Evolutionary conservation across 352 stramenopile genomes (phyloP).

Genomic region (Thraustotheca clavata): DNA sequence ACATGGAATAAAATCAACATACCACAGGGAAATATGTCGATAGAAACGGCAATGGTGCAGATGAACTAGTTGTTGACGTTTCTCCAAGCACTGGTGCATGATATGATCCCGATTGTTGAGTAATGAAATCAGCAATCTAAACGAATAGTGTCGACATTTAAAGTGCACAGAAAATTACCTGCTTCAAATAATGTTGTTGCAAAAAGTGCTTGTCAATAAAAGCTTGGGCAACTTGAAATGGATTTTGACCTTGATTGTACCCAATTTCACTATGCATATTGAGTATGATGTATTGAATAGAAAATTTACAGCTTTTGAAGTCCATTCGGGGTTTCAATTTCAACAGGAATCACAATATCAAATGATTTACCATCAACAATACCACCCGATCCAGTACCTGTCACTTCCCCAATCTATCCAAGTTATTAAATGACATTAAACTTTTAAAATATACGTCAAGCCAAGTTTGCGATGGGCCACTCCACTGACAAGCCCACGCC

Average conservation of each 20-base stretch:
- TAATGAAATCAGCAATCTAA: constrained; percentile 96
- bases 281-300: background rate
- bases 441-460: constrained; percentile 78
- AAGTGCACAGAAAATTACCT: constrained; percentile 20
- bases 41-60: constrained; percentile 11
- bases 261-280: constrained; percentile 66
- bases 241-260: constrained; percentile 97
- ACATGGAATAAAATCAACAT: background rate
- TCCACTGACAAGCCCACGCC: constrained; percentile 95
- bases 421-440: background rate
- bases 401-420: constrained; percentile 74
- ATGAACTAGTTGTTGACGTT: constrained; percentile 1
- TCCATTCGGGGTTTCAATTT: constrained; percentile 88
- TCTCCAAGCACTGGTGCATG: constrained; percentile 50
- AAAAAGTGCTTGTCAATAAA: constrained; percentile 97
- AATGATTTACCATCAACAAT: constrained; percentile 90
- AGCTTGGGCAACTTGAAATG: constrained; percentile 91
- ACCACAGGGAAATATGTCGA: constrained; percentile 61
- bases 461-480: constrained; percentile 83
- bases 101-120: constrained; percentile 80
- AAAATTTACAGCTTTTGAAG: constrained; percentile 71
- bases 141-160: background rate
- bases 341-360: constrained; percentile 95
- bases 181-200: constrained; percentile 86
- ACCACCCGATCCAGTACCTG: constrained; percentile 72